These are phyloP conservation scores for Rubia tinctorum DNA, from an alignment of 305 asterid genomes.

Conservation along the genomic window DNA sequence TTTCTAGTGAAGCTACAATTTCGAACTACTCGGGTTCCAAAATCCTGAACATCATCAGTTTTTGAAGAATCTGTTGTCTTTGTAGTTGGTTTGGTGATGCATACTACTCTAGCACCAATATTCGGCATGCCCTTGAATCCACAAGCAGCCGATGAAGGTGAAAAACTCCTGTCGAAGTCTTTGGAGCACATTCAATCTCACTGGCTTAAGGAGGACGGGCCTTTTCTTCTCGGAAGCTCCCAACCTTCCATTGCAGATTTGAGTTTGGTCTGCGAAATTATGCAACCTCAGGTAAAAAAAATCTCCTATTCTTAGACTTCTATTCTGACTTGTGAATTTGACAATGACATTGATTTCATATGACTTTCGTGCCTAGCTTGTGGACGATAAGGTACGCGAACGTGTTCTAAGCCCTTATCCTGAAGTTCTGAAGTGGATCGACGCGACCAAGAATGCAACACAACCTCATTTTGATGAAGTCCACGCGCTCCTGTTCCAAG, in stretches of 20 bases:
- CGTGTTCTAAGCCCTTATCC: constrained; percentile 58
- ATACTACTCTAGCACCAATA: constrained; percentile 56
- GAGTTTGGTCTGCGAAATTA: constrained; percentile 79
- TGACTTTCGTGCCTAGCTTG: constrained; percentile 31
- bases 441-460: constrained; percentile 63
- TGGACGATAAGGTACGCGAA: constrained; percentile 42
- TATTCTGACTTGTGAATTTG: neutral
- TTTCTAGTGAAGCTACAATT: neutral
- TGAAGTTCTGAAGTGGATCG: constrained; percentile 67
- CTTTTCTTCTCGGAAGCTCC: constrained; percentile 64
- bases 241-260: constrained; percentile 93
- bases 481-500: constrained; percentile 35
- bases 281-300: constrained; percentile 74
- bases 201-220: constrained; percentile 78
- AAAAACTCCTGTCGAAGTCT: constrained; percentile 60
- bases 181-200: constrained; percentile 55
- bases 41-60: neutral
- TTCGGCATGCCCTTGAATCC: constrained; percentile 62
- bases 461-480: constrained; percentile 76
- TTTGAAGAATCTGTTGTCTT: neutral
- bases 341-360: neutral
- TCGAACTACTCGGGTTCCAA: neutral
- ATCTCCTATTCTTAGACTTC: neutral
- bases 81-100: constrained; percentile 50
- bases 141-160: constrained; percentile 60